Percentiles rank a stretch among this genome's conserved stretches.
phyloP scores from a whole-genome alignment of 2,329 filamentous ascomycete species.

The Monosporascus sp. region DNA sequence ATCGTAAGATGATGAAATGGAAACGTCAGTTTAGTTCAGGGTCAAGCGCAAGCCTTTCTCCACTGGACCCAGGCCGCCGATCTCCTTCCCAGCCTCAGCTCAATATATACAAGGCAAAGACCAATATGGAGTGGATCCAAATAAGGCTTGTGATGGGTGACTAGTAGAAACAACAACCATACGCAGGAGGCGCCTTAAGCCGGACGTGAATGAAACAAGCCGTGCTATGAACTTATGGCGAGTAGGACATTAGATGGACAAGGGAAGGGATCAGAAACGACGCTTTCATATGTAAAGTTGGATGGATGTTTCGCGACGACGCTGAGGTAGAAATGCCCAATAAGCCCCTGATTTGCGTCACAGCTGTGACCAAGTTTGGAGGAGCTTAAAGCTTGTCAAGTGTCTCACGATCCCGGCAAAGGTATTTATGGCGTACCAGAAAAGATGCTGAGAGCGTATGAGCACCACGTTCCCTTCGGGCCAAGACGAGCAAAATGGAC shows the following conservation, averaged over 20 bases:
- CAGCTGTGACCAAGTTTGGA: slow-evolving; percentile 6
- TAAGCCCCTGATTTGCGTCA: slow-evolving; percentile 15
- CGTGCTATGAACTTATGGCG: no score
- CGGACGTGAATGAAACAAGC: no score
- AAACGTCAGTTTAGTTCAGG: not conserved
- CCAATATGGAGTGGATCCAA: no score
- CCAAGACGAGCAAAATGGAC: not conserved
- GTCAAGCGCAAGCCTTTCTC: not conserved
- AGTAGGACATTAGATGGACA: no score
- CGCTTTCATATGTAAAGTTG: not conserved
- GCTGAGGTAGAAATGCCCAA: slow-evolving; percentile 7
- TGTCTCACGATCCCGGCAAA: slow-evolving; percentile 25
- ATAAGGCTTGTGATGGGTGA: no score
- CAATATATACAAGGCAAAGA: no score
- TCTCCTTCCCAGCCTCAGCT: not conserved
- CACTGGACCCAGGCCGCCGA: not conserved
- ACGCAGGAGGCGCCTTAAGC: no score
- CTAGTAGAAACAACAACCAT: no score
- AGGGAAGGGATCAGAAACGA: not conserved
- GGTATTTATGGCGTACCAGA: not conserved
- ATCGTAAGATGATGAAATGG: not conserved
- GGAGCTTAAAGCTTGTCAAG: slow-evolving; percentile 12
- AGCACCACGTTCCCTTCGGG: not conserved
- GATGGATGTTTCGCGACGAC: slow-evolving; percentile 5
- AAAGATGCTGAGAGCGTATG: not conserved